Evolutionary conservation across 2,329 filamentous ascomycete genomes (phyloP), one percentile per base, ranked within the genome.

Genomic region (Harringtonia lauricola): DNA sequence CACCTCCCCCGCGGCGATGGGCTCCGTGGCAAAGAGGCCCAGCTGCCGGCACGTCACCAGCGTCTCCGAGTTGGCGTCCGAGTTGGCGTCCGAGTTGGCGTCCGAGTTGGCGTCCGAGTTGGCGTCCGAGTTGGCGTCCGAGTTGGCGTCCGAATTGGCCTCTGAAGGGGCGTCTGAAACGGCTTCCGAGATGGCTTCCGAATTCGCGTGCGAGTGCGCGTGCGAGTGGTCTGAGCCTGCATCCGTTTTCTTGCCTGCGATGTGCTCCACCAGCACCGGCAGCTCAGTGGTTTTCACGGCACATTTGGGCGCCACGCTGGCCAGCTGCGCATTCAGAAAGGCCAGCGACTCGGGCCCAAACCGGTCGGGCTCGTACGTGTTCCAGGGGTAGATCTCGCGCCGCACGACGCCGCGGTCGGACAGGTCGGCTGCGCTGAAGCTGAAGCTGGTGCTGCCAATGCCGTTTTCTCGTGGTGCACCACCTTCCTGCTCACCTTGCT

Each of bases 1-100:
- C 7, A 73, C 69, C 58, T 94, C 84, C 10, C 84, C 85, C 0
- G 87, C 77, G 1, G 68, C 64, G 31, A 96, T 85, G 51, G 94
- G 81, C 50, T 85, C 75, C 53, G 79, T 86, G 8, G 89, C 90
- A 59, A 96, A 96, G 4, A 98, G 73, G 5, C 92, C 92, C 1
- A 98, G 74, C 61, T 98, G 92, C 47, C 76, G 74, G 52, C 79
- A 81, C 6, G 75, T 81, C 14, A 8, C 41, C 12, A 17, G 21
- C 2, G 19, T 18, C 46, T 72, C 67, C 1, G 66, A 70, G 24
- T n/a, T n/a, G n/a, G 64, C 63, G 14, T 72, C 73, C 29, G 33
- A 36, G 24, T 21, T 18, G n/a, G 28, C 22, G 22, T 6, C 33
- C 4, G 22, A 17, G 8, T 26, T 10, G 24, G 24, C 24, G 24